These are phyloP conservation scores for Cyberlindnera amylophila DNA, from an alignment of 805 yeast genomes.

Conservation along the genomic window DNA sequence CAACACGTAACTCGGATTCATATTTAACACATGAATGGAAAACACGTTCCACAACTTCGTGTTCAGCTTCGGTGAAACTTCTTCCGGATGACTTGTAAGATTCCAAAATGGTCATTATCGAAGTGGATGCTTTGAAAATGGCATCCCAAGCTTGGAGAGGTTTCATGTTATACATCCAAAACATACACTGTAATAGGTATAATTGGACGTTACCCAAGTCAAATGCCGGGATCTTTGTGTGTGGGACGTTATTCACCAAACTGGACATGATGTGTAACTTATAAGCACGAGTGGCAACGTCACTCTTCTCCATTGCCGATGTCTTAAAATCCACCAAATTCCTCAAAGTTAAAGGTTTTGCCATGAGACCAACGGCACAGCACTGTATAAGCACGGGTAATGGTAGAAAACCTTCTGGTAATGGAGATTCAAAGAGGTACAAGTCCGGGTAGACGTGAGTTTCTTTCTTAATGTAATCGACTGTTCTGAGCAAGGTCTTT, in stretches of 20 bases:
- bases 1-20: slow-evolving; percentile 26
- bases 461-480: slow-evolving; percentile 8
- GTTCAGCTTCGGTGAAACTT: slow-evolving; percentile 19
- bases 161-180: slow-evolving; percentile 24
- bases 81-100: slow-evolving; percentile 17
- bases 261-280: slow-evolving; percentile 13
- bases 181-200: slow-evolving; percentile 17
- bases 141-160: slow-evolving; percentile 24
- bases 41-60: slow-evolving; percentile 18
- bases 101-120: slow-evolving; percentile 21
- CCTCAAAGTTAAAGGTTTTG: slow-evolving; percentile 20
- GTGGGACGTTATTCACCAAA: slow-evolving; percentile 12
- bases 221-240: slow-evolving; percentile 14
- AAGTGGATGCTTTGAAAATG: slow-evolving; percentile 20
- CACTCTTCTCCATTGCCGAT: slow-evolving; percentile 14
- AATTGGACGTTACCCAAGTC: slow-evolving; percentile 18
- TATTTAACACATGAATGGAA: slow-evolving; percentile 25
- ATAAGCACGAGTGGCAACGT: slow-evolving; percentile 8
- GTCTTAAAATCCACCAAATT: slow-evolving; percentile 10
- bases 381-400: slow-evolving; percentile 15
- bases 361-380: slow-evolving; percentile 16
- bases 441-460: background rate
- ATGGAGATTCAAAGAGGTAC: slow-evolving; percentile 8
- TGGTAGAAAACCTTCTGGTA: slow-evolving; percentile 14
- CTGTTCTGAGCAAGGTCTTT: slow-evolving; percentile 10